Conservation (phyloP, 305 asterid species). For the Fraxinus sp. region DNA sequence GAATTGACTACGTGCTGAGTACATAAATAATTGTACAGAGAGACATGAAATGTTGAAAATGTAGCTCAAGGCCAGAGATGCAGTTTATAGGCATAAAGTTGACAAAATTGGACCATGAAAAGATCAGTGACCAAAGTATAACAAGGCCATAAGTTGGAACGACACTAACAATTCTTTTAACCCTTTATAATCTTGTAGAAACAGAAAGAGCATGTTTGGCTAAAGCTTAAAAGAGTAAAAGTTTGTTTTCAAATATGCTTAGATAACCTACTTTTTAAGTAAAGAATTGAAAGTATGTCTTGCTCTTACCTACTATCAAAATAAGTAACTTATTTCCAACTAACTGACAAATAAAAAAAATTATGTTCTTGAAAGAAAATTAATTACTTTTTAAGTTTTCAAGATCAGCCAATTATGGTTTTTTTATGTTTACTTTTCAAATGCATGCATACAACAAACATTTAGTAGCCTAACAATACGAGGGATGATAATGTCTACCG, state of each 20-base stretch:
- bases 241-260: neutral
- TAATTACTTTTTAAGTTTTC: neutral
- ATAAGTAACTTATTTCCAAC: neutral
- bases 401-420: neutral
- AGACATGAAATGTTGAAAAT: neutral
- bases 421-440: neutral
- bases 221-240: neutral
- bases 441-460: neutral
- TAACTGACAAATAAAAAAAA: neutral
- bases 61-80: neutral
- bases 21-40: neutral
- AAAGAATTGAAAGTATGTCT: neutral
- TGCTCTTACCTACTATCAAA: neutral
- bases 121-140: neutral
- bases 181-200: neutral
- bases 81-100: neutral
- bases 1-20: neutral
- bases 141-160: neutral
- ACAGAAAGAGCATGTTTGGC: neutral
- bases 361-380: neutral
- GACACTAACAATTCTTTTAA: neutral
- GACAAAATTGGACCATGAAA: neutral
- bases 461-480: neutral
- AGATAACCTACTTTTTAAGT: neutral
- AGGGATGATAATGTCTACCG: neutral